Evolutionary conservation across 225 moss, liverwort and hornwort genomes (phyloP), one percentile per base, ranked within the genome.

Genomic region (Pseudoscleropodium purum): DNA sequence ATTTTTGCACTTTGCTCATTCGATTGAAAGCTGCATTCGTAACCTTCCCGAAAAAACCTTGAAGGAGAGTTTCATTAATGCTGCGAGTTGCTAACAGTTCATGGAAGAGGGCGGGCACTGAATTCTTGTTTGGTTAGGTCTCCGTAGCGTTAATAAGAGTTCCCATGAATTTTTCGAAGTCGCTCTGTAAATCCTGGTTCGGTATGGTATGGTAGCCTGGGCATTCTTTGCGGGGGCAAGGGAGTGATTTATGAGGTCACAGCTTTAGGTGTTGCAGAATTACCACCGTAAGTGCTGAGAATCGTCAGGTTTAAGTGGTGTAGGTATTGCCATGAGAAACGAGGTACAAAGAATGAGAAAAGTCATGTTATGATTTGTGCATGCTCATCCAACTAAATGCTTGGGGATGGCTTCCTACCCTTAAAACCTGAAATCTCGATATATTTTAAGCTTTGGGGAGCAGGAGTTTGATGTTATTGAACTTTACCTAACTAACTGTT

Each of bases 1-100:
- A 36, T 67, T 66, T 65, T 79, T 87, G 51, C 27, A 18, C 77
- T 47, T 67, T 39, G 41, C 73, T 85, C 41, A 43, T 30, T 70
- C 23, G 21, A 85, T 56, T 78, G 56, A 25, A 56, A 37, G 56
- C n/a, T 56, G 10, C 16, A 79, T 79, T n/a, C 16, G 26, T 37
- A 26, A 26, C 25, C 10, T 37, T n/a, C 37, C 37, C 26, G 25
- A 37, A 15, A 24, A 16, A 16, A 10, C 16, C 37, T 79, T 37
- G 36, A 79, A 56, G 79, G 16, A 37, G 25, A 95, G 82, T 78
- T 97, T 5, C 78, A 94, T 95, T 5, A 90, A 87, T 74, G 88
- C 93, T 30, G 91, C 89, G 85, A 91, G 91, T 18, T 94, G 95
- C 85, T 91, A 94, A 81, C 86, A 91, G 51, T 92, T 93, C 66